These are phyloP conservation scores for Garcia nutans DNA, from an alignment of 345 rosid genomes.

Conservation along the genomic window DNA sequence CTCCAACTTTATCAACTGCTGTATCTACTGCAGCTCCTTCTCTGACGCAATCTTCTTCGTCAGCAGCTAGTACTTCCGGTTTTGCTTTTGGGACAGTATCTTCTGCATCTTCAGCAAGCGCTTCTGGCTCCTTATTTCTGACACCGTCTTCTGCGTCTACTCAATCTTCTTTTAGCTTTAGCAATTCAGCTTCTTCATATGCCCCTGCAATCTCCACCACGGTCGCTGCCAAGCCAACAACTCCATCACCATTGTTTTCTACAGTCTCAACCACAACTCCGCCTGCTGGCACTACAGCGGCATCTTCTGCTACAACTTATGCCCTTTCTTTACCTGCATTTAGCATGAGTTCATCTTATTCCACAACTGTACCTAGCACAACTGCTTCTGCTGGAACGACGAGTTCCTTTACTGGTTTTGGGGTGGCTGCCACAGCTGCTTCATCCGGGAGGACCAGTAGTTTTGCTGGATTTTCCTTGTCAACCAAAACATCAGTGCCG, in stretches of 20 bases:
- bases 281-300: conserved; percentile 20
- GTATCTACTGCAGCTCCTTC: conserved; percentile 35
- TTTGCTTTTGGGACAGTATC: neutral
- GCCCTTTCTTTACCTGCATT: conserved; percentile 47
- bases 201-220: conserved; percentile 37
- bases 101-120: conserved; percentile 26
- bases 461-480: conserved; percentile 62
- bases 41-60: conserved; percentile 12
- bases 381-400: conserved; percentile 36
- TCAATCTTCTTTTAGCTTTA: conserved; percentile 44
- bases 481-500: conserved; percentile 43
- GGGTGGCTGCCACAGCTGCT: conserved; percentile 43
- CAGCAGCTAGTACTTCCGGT: conserved; percentile 11
- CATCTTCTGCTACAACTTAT: conserved; percentile 43
- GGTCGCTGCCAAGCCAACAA: conserved; percentile 30
- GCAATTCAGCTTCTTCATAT: conserved; percentile 40
- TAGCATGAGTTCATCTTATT: conserved; percentile 32
- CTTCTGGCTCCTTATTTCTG: conserved; percentile 47
- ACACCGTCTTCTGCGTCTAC: conserved; percentile 44
- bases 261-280: conserved; percentile 45
- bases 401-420: conserved; percentile 55
- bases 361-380: conserved; percentile 35
- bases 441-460: conserved; percentile 50
- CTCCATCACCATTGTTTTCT: conserved; percentile 48
- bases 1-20: conserved; percentile 26